Evolutionary conservation across 371 early-diverging fungal species (phyloP).

Genomic region (Mucor saturninus): DNA sequence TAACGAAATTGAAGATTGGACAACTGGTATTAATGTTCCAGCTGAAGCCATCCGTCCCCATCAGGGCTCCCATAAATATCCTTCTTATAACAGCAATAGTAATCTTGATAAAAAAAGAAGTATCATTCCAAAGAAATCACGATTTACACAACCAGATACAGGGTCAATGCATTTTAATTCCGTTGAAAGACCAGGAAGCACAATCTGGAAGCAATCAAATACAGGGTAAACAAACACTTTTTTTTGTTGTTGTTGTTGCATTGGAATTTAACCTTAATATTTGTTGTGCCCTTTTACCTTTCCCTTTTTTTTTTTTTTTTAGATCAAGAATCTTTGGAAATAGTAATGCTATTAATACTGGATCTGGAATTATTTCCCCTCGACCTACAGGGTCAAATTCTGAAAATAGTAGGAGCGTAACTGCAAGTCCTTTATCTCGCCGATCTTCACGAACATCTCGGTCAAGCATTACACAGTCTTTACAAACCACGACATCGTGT

Average conservation of each 20-base stretch:
- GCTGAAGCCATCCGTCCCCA: conserved; percentile 41
- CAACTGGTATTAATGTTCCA: conserved; percentile 51
- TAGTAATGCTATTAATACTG: background rate
- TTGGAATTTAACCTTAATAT: background rate
- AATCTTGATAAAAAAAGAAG: conserved; percentile 13
- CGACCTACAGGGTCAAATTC: conserved; percentile 24
- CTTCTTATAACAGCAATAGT: background rate
- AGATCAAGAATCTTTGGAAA: conserved; percentile 22
- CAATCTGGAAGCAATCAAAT: conserved; percentile 26
- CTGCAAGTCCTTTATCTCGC: conserved; percentile 23
- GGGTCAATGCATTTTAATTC: conserved; percentile 33
- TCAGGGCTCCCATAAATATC: background rate
- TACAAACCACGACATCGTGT: conserved; percentile 14
- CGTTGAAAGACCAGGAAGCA: conserved; percentile 21
- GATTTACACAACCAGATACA: conserved; percentile 39
- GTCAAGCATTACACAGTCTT: conserved; percentile 5
- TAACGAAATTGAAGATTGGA: conserved; percentile 64
- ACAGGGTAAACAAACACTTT: conserved; percentile 18
- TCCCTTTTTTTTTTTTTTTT: background rate
- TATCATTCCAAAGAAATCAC: conserved; percentile 31
- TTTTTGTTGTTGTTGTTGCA: no score
- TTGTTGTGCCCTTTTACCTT: background rate
- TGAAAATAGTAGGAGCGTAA: conserved; percentile 22
- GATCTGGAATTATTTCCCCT: conserved; percentile 15
- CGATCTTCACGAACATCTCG: conserved; percentile 20